Conservation (phyloP, 2,329 filamentous ascomycete species). For the Didymella glomerata region DNA sequence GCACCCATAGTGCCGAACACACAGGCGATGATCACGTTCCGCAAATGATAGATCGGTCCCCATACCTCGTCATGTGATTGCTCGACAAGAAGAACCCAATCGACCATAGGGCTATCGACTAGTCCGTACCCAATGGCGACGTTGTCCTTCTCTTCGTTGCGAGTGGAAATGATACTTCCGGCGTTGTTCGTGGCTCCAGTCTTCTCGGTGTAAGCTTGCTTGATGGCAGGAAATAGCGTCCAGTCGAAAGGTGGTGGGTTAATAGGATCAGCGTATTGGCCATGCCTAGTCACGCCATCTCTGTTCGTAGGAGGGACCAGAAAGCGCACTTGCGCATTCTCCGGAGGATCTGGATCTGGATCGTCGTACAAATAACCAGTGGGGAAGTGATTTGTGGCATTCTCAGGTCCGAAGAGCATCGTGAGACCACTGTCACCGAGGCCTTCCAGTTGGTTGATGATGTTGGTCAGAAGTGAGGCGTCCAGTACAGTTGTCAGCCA, state of each 20-base stretch:
- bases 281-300: constrained; percentile 34
- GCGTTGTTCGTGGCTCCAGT: constrained; percentile 68
- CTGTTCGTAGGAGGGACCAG: constrained; percentile 46
- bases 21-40: constrained; percentile 81
- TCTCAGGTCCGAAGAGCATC: constrained; percentile 73
- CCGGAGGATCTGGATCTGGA: constrained; percentile 29
- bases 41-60: constrained; percentile 75
- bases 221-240: constrained; percentile 68
- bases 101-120: constrained; percentile 71
- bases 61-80: constrained; percentile 78
- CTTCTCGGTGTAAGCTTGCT: constrained; percentile 65
- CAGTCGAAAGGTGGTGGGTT: constrained; percentile 62
- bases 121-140: constrained; percentile 86
- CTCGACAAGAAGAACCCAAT: constrained; percentile 86
- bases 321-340: constrained; percentile 43
- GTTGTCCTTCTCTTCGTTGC: constrained; percentile 72
- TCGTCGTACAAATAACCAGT: constrained; percentile 43
- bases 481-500: constrained; percentile 85
- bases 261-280: constrained; percentile 36
- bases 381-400: constrained; percentile 66
- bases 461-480: constrained; percentile 68
- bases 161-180: constrained; percentile 71
- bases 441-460: constrained; percentile 72
- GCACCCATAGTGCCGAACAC: constrained; percentile 83
- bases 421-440: constrained; percentile 74